phyloP scores from a whole-genome alignment of 306 rosid species.

The Hylodesmum podocarpum region DNA sequence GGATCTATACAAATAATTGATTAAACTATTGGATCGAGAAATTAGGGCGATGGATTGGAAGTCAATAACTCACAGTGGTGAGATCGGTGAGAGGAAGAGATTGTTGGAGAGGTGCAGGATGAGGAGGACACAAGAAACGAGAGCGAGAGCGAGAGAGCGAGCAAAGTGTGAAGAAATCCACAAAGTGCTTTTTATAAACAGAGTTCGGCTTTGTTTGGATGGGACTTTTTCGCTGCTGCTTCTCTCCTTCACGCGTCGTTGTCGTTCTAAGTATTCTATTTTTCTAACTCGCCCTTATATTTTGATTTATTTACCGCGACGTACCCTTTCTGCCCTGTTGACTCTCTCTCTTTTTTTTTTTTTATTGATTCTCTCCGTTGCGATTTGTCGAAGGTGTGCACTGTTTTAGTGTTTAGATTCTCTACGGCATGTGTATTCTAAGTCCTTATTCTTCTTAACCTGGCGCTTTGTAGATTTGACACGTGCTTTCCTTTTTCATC shows the following conservation, averaged over 20 bases:
- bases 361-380: background rate
- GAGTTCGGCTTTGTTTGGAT: conserved; percentile 52
- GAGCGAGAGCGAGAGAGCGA: background rate
- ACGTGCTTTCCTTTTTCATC: background rate
- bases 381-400: background rate
- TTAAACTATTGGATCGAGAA: background rate
- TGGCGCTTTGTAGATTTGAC: background rate
- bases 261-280: conserved; percentile 40
- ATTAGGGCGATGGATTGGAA: conserved; percentile 38
- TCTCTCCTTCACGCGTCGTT: conserved; percentile 54
- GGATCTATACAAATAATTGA: conserved; percentile 53
- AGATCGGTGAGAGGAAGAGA: conserved; percentile 77
- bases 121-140: conserved; percentile 42
- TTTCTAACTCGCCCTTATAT: conserved; percentile 32
- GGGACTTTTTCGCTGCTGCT: conserved; percentile 56
- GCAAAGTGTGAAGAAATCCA: conserved; percentile 44
- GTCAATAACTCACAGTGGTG: conserved; percentile 63
- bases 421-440: background rate
- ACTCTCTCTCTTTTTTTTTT: too few species aligned
- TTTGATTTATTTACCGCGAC: conserved; percentile 29
- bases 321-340: background rate
- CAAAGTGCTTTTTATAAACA: conserved; percentile 40
- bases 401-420: background rate
- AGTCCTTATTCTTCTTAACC: background rate
- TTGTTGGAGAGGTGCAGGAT: conserved; percentile 65